Evolutionary conservation across 768 basidiomycete species (phyloP).

Genomic region (Trametopsis cervina): DNA sequence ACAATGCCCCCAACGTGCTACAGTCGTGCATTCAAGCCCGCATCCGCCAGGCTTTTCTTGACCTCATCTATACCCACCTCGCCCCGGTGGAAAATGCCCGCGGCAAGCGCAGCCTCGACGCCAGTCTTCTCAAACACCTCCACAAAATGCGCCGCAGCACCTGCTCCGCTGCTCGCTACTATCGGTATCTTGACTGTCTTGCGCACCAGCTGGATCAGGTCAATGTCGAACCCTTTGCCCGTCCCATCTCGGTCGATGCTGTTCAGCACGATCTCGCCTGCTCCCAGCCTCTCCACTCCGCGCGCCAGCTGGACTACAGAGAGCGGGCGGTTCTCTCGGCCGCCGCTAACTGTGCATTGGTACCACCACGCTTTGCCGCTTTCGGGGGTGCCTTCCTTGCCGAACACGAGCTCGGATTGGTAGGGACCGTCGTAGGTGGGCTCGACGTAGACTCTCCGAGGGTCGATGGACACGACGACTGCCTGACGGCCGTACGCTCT

Average conservation of each 20-base stretch:
- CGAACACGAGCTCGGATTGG: constrained; percentile 50
- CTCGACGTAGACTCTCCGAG: constrained; percentile 78
- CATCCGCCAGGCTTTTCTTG: constrained; percentile 48
- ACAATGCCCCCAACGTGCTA: too few relatives aligned
- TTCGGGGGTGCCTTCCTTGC: constrained; percentile 41
- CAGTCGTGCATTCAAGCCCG: constrained; percentile 43
- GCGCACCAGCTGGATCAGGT: constrained; percentile 72
- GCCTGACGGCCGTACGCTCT: constrained; percentile 90
- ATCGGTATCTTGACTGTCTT: constrained; percentile 80
- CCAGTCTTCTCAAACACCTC: constrained; percentile 74
- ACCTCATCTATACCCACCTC: constrained; percentile 83
- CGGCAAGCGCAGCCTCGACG: constrained; percentile 90
- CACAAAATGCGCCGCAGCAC: constrained; percentile 74
- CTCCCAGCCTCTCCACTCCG: constrained; percentile 87
- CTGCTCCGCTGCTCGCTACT: constrained; percentile 93
- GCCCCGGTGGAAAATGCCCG: constrained; percentile 92
- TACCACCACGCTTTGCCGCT: constrained; percentile 93
- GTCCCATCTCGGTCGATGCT: constrained; percentile 96
- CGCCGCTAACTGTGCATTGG: constrained; percentile 94
- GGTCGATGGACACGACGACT: constrained; percentile 96
- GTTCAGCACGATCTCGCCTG: constrained; percentile 93
- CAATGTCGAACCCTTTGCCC: constrained; percentile 78
- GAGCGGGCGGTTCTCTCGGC: constrained; percentile 73
- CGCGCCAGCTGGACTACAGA: constrained; percentile 88
- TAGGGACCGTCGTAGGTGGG: constrained; percentile 63